Conservation (phyloP, 2,329 filamentous ascomycete genomes). For the Talaromyces sp. region DNA sequence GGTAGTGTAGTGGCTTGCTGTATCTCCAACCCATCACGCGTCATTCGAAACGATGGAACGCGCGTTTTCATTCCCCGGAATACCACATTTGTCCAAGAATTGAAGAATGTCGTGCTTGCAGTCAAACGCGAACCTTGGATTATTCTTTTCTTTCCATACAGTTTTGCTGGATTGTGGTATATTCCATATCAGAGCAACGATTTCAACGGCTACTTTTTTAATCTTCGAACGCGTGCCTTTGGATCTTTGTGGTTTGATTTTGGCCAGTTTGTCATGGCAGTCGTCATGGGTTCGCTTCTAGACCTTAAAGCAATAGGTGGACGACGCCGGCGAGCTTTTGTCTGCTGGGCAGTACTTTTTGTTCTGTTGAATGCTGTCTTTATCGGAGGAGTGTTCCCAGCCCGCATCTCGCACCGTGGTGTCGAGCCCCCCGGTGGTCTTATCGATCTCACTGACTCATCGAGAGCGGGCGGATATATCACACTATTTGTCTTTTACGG, state of each 20-base stretch:
- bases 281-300: conserved; percentile 14
- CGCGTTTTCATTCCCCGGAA: conserved; percentile 26
- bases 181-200: conserved; percentile 19
- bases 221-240: conserved; percentile 17
- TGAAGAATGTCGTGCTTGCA: conserved; percentile 14
- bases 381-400: conserved; percentile 16
- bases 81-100: conserved; percentile 16
- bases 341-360: conserved; percentile 14
- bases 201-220: conserved; percentile 17
- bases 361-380: conserved; percentile 17
- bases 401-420: conserved; percentile 11
- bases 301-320: conserved; percentile 14
- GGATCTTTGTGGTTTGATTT: conserved; percentile 17
- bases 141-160: conserved; percentile 17
- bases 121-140: conserved; percentile 16
- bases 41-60: conserved; percentile 65
- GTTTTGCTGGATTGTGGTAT: conserved; percentile 17
- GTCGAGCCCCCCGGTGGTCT: conserved; percentile 8
- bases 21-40: conserved; percentile 59
- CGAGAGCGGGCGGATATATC: conserved; percentile 12
- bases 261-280: conserved; percentile 16
- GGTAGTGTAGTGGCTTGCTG: conserved; percentile 58
- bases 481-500: conserved; percentile 14
- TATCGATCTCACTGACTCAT: conserved; percentile 10
- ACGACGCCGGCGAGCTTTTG: conserved; percentile 15